Conservation (phyloP, 495 filamentous ascomycete genomes). For the Aspergillus sclerotioniger region DNA sequence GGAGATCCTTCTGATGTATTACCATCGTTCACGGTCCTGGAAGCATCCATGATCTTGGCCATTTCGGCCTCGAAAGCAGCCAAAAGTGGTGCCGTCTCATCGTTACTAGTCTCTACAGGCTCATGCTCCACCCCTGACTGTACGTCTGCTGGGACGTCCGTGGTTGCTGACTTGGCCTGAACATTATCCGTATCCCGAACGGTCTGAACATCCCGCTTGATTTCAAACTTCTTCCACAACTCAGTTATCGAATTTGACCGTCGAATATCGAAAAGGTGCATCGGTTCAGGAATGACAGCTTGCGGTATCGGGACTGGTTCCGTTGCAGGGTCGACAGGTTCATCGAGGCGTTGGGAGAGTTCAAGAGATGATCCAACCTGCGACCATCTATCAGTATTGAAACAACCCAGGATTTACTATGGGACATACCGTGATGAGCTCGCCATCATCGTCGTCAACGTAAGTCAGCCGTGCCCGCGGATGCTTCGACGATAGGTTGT, state of each 20-base stretch:
- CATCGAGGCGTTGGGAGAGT: constrained; percentile 50
- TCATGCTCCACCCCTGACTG: neutral
- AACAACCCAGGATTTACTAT: neutral
- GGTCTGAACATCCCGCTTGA: neutral
- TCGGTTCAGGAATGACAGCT: constrained; percentile 24
- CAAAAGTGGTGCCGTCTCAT: constrained; percentile 39
- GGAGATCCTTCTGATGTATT: constrained; percentile 14
- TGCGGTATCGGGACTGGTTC: constrained; percentile 8
- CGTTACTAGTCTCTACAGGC: constrained; percentile 1
- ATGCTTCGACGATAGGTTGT: constrained; percentile 45
- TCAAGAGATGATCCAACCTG: constrained; percentile 53
- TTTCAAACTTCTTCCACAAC: constrained; percentile 40
- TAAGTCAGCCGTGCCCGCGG: constrained; percentile 54
- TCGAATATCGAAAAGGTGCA: constrained; percentile 50
- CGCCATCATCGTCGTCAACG: constrained; percentile 54
- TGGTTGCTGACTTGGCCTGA: neutral
- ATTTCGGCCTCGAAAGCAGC: constrained; percentile 54
- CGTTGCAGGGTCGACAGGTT: constrained; percentile 27
- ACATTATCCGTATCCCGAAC: constrained; percentile 7
- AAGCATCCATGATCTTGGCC: constrained; percentile 38
- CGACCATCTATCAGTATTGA: constrained; percentile 14
- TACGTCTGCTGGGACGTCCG: constrained; percentile 8
- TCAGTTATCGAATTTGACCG: constrained; percentile 43
- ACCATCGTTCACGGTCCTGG: constrained; percentile 18
- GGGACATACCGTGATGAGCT: constrained; percentile 50